A percentile compares a stretch with the other conserved stretches of the same genome.
Evolutionary conservation across 78 protist genomes (phyloP).

Genomic region (Cavenderia fasciculata): DNA sequence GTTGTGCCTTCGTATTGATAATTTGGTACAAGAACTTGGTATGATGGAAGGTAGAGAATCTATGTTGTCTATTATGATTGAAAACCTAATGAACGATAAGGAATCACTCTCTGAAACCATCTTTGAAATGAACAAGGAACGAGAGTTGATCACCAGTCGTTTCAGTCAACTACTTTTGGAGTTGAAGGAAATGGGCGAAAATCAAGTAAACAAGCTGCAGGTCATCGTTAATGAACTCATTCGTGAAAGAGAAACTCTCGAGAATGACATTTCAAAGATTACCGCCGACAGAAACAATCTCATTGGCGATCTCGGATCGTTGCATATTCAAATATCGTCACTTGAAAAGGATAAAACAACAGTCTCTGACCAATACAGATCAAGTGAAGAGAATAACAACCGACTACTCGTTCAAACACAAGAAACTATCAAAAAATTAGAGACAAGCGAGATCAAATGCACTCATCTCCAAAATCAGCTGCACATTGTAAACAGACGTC

Average conservation of each 20-base stretch:
- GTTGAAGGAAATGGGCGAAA: slow-evolving; percentile 28
- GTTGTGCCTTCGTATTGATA: slow-evolving; percentile 4
- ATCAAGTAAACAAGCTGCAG: not conserved
- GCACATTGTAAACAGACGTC: not conserved
- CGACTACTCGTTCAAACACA: not conserved
- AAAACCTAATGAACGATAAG: slow-evolving; percentile 15
- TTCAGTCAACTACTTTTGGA: slow-evolving; percentile 26
- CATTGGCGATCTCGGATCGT: not conserved
- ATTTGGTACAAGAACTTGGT: slow-evolving; percentile 11
- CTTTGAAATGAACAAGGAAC: slow-evolving; percentile 13
- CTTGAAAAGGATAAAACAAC: not conserved
- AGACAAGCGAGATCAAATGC: slow-evolving; percentile 27
- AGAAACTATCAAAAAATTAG: slow-evolving; percentile 13
- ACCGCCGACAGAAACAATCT: not conserved
- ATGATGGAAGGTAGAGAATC: slow-evolving; percentile 28
- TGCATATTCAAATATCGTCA: not conserved
- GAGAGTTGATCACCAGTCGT: not conserved
- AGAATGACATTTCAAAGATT: not conserved
- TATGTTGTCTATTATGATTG: not conserved
- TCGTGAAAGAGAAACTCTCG: slow-evolving; percentile 23
- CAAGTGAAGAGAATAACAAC: not conserved
- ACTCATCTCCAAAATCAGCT: slow-evolving; percentile 28
- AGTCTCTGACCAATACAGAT: not conserved
- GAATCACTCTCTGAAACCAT: not conserved
- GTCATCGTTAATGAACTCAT: slow-evolving; percentile 24